Evolutionary conservation across 2,329 filamentous ascomycete species (phyloP).

Genomic region (Sclerotinia subarctica): DNA sequence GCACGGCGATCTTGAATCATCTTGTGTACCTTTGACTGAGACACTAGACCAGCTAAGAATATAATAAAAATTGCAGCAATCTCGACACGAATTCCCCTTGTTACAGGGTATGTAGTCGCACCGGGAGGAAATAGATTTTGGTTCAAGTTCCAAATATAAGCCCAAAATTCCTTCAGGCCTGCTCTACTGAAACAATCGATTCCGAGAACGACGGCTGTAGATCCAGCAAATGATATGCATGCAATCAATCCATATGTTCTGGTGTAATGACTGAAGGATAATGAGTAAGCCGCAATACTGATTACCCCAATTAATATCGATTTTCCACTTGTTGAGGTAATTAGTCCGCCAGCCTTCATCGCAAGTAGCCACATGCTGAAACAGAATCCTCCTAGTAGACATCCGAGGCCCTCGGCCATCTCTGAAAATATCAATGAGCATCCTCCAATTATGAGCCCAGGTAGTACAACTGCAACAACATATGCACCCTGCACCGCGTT

Average conservation of each 20-base stretch:
- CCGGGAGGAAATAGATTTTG: slow-evolving; percentile 73
- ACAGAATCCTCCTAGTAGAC: slow-evolving; percentile 38
- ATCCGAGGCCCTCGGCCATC: slow-evolving; percentile 76
- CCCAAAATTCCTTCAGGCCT: slow-evolving; percentile 95
- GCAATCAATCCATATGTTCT: slow-evolving; percentile 74
- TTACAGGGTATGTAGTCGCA: slow-evolving; percentile 77
- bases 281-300: slow-evolving; percentile 62
- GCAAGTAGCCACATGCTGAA: slow-evolving; percentile 72
- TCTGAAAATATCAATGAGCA: slow-evolving; percentile 77
- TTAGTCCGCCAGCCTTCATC: slow-evolving; percentile 70
- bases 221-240: slow-evolving; percentile 75
- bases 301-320: slow-evolving; percentile 74
- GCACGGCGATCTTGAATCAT: slow-evolving; percentile 64
- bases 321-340: slow-evolving; percentile 60
- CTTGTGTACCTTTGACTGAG: slow-evolving; percentile 83
- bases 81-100: slow-evolving; percentile 81
- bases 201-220: slow-evolving; percentile 74
- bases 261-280: slow-evolving; percentile 77
- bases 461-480: slow-evolving; percentile 71
- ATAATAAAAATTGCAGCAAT: slow-evolving; percentile 74
- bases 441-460: slow-evolving; percentile 71
- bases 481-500: slow-evolving; percentile 81
- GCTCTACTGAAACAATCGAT: slow-evolving; percentile 88
- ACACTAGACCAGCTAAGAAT: slow-evolving; percentile 71
- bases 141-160: slow-evolving; percentile 85